These are phyloP conservation scores for Proliferodiscus dingleyae DNA, from an alignment of 2,329 filamentous ascomycete species.

Conservation along the genomic window DNA sequence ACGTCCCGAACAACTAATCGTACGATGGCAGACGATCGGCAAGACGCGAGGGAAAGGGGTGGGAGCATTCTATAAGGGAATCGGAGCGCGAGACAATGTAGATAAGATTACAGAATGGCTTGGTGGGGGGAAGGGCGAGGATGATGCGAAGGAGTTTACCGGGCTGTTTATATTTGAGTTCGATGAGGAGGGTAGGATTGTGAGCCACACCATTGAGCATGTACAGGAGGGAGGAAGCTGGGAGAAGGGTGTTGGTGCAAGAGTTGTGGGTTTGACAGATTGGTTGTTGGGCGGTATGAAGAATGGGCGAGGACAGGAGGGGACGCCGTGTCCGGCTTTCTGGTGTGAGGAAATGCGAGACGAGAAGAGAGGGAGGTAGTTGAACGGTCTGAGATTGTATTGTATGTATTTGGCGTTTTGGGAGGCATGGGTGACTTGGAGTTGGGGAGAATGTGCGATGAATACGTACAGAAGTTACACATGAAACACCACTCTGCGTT, in stretches of 20 bases:
- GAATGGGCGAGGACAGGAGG: slow-evolving; percentile 24
- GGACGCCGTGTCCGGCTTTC: slow-evolving; percentile 30
- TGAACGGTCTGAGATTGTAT: too few species aligned
- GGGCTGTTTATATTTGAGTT: slow-evolving; percentile 96
- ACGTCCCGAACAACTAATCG: slow-evolving; percentile 74
- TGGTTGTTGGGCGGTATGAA: slow-evolving; percentile 83
- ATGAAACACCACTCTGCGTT: too few species aligned
- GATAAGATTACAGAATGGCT: slow-evolving; percentile 47
- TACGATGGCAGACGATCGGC: slow-evolving; percentile 75
- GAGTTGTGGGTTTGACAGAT: slow-evolving; percentile 86
- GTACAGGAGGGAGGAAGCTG: slow-evolving; percentile 77
- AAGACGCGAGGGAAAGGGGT: slow-evolving; percentile 40
- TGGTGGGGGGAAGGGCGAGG: slow-evolving; percentile 44
- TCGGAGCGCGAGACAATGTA: slow-evolving; percentile 41
- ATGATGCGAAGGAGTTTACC: slow-evolving; percentile 71
- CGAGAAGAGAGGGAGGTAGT: not conserved
- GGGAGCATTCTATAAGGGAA: slow-evolving; percentile 41
- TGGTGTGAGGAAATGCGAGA: slow-evolving; percentile 8
- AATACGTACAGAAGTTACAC: too few species aligned
- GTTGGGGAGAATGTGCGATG: too few species aligned
- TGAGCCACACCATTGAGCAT: slow-evolving; percentile 91
- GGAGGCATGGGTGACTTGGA: too few species aligned
- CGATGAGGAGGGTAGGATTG: slow-evolving; percentile 75
- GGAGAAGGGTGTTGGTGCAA: slow-evolving; percentile 74
- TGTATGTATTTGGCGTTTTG: too few species aligned